Base-by-base conservation (phyloP, 805 yeast genomes). In the Saccharomyces kudriavzevii region DNA sequence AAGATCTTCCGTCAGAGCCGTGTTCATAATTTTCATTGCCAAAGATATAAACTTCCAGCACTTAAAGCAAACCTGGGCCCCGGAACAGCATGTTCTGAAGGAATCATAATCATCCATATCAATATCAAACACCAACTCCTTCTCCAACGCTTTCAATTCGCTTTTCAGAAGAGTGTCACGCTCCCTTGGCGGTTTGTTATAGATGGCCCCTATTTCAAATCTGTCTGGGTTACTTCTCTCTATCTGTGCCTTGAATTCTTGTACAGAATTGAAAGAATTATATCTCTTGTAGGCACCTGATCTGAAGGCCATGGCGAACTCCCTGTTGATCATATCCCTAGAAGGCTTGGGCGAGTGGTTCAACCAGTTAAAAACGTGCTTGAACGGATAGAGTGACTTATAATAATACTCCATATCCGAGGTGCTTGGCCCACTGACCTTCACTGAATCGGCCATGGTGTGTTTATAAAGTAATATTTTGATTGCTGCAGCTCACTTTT, bases 81-180 rank as follows among this genome's bases (percentile, higher is more conserved):
- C 91, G 11, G 82, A 74, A 68, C 99, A 94, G 70, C 99, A 94
- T 0, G 97, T 92, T 72, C 99, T 83, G 60, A 89, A 80, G 26
- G 84, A 87, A 70, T 92, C 98, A 68, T 94, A 94, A 74, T 94
- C 99, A 26, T 97, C 94, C 77, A 94, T 82, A 84, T 94, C 99
- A 59, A 94, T 92, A 82, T 94, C 99, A 59, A 94, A 86, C 5
- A 91, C 96, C 54, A 94, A 76, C 68, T 94, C 99, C 68, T 94
- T 94, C 59, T 81, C 77, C 31, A 85, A 62, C 1, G 99, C 94
- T 62, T 82, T 84, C 84, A 90, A 81, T 24, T 88, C 85, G 29
- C 77, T 77, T 60, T 87, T 87, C 20, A 95, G 81, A 14, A 89
- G 74, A 8, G 83, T 77, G 63, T 88, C 91, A 51, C 96, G 77